These are phyloP conservation scores for Gaertneriomyces semiglobifer DNA, from an alignment of 192 early-diverging fungal genomes.

Conservation along the genomic window DNA sequence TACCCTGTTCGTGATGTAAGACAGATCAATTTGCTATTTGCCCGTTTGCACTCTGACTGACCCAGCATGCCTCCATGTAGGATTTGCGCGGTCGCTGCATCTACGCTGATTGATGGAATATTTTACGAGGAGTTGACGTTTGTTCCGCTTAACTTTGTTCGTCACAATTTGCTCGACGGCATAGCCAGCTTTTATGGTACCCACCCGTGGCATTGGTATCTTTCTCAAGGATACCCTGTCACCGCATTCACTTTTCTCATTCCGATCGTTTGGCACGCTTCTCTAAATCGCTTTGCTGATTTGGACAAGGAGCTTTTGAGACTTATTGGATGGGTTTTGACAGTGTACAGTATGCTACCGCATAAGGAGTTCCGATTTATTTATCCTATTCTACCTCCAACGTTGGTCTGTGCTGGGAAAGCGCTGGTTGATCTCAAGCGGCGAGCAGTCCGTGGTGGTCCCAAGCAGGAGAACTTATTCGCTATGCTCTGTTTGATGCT, in stretches of 20 bases:
- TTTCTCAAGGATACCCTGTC: conserved; percentile 75
- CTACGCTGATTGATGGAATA: conserved; percentile 53
- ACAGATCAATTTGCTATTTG: neutral
- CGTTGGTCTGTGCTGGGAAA: conserved; percentile 22
- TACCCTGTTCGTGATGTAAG: conserved; percentile 13
- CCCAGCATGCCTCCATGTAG: neutral
- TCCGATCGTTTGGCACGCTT: conserved; percentile 54
- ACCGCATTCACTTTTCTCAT: conserved; percentile 75
- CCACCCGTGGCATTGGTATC: conserved; percentile 90
- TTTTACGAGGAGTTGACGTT: conserved; percentile 73
- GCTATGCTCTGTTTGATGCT: conserved; percentile 38
- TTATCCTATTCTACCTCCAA: conserved; percentile 72
- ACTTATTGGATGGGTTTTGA: conserved; percentile 21
- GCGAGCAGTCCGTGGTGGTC: neutral
- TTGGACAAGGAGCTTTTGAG: neutral
- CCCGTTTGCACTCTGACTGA: neutral
- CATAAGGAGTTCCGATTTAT: conserved; percentile 98
- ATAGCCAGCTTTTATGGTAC: conserved; percentile 88
- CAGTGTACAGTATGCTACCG: conserved; percentile 69
- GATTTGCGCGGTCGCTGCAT: conserved; percentile 4
- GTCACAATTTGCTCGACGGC: conserved; percentile 74
- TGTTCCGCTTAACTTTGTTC: conserved; percentile 73
- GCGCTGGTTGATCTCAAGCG: neutral
- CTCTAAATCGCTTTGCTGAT: neutral
- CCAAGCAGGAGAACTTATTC: conserved; percentile 11